Conservation (phyloP, 2,329 filamentous ascomycete genomes). For the Pseudogymnoascus sp. region DNA sequence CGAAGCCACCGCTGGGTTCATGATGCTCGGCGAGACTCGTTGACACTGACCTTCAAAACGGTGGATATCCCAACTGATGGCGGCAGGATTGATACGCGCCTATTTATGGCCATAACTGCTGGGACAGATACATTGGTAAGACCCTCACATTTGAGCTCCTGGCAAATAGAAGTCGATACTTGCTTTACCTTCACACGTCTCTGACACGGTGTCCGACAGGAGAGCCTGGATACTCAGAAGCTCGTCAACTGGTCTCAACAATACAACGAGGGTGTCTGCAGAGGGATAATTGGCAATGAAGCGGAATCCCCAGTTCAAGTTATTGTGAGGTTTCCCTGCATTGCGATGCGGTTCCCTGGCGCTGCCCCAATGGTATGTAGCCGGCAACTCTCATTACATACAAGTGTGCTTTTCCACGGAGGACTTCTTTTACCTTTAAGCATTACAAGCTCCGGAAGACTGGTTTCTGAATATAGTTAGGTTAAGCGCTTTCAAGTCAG, state of each 20-base stretch:
- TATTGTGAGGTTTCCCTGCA: constrained; percentile 26
- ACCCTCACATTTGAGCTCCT: not conserved
- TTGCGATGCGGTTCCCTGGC: constrained; percentile 32
- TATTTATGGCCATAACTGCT: constrained; percentile 33
- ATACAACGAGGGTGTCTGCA: constrained; percentile 13
- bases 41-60: constrained; percentile 24
- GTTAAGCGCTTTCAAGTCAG: constrained; percentile 37
- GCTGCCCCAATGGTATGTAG: constrained; percentile 19
- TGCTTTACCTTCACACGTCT: not conserved
- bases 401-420: not conserved
- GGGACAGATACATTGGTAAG: constrained; percentile 37
- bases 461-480: constrained; percentile 23
- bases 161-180: not conserved
- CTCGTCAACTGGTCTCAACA: constrained; percentile 19
- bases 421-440: not conserved
- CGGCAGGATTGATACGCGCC: constrained; percentile 17
- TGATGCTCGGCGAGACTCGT: constrained; percentile 21
- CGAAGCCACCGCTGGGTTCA: constrained; percentile 25
- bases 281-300: not conserved
- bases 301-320: constrained; percentile 27
- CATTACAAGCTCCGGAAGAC: not conserved
- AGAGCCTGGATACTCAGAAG: constrained; percentile 25
- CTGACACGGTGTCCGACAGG: constrained; percentile 18
- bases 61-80: constrained; percentile 17
- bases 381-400: constrained; percentile 18